These are phyloP conservation scores for Tolypocladium pustulatum DNA, from an alignment of 2,329 filamentous ascomycete species.

Conservation along the genomic window DNA sequence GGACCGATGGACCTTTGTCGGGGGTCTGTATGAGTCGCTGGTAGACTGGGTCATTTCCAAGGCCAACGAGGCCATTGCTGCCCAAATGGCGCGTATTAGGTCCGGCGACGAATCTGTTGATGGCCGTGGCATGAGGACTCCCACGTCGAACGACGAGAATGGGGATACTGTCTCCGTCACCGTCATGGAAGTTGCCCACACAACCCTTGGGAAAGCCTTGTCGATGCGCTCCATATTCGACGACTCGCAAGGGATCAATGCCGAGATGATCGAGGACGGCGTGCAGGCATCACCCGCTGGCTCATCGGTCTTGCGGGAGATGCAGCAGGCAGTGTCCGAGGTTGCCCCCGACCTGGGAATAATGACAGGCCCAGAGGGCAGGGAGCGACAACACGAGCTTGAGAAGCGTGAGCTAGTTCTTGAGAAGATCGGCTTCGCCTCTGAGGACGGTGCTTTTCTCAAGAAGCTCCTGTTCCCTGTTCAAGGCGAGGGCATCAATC, in stretches of 20 bases:
- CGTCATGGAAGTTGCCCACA: conserved; percentile 74
- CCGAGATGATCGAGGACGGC: conserved; percentile 95
- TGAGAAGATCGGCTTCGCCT: conserved; percentile 76
- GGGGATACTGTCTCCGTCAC: conserved; percentile 84
- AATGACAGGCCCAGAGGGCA: conserved; percentile 52
- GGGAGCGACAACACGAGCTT: conserved; percentile 65
- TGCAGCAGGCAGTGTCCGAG: conserved; percentile 70
- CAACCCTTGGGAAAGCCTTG: conserved; percentile 75
- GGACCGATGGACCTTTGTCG: conserved; percentile 73
- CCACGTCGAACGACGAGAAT: conserved; percentile 58
- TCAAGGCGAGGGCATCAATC: conserved; percentile 64
- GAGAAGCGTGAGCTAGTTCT: conserved; percentile 76
- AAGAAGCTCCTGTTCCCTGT: conserved; percentile 73
- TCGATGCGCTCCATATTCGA: conserved; percentile 87
- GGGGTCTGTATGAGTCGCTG: conserved; percentile 81
- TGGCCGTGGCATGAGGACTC: conserved; percentile 50
- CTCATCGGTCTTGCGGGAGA: conserved; percentile 78
- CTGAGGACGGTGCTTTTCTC: conserved; percentile 74
- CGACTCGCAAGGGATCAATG: conserved; percentile 83
- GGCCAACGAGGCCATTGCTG: conserved; percentile 74
- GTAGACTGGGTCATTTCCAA: conserved; percentile 91
- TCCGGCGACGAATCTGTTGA: conserved; percentile 59
- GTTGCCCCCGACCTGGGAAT: conserved; percentile 73
- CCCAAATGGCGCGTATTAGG: conserved; percentile 58
- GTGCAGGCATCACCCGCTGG: conserved; percentile 63